These are phyloP conservation scores for Arachis monticola DNA, from an alignment of 331 rosid genomes.

Conservation along the genomic window DNA sequence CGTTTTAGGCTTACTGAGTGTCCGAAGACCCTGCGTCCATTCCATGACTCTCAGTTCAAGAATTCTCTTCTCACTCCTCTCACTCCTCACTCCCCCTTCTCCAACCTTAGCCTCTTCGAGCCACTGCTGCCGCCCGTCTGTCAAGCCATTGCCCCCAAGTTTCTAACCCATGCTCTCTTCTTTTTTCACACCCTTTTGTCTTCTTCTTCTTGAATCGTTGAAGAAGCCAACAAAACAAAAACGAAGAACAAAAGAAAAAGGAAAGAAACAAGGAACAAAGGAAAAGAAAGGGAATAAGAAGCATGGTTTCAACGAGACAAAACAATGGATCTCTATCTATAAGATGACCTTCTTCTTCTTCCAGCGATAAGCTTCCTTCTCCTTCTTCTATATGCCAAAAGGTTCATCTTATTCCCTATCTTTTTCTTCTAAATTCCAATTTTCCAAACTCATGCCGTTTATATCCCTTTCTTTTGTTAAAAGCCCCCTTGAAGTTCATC, in stretches of 20 bases:
- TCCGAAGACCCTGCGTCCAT: too few species aligned
- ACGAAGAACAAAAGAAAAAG: conserved; percentile 9
- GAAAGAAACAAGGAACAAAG: conserved; percentile 34
- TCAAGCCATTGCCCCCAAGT: too few species aligned
- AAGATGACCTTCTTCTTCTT: conserved; percentile 72
- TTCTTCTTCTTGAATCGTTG: conserved; percentile 23
- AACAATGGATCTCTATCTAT: conserved; percentile 94
- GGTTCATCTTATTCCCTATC: conserved; percentile 42
- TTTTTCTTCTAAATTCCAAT: background rate
- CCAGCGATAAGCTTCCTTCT: conserved; percentile 83
- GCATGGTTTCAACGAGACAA: conserved; percentile 98
- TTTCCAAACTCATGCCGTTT: background rate
- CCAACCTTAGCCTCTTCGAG: too few species aligned
- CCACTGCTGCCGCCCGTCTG: too few species aligned
- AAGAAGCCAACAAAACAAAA: conserved; percentile 16
- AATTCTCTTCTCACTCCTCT: too few species aligned
- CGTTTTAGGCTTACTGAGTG: too few species aligned
- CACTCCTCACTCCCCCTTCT: too few species aligned
- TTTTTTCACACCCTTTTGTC: background rate
- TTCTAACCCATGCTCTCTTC: background rate
- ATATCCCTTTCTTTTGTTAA: background rate
- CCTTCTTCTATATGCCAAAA: conserved; percentile 91
- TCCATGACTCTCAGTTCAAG: too few species aligned
- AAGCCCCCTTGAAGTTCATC: background rate
- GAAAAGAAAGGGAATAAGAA: background rate